phyloP scores from a whole-genome alignment of 2,329 filamentous ascomycete genomes.

The Clarireedia monteithiana region DNA sequence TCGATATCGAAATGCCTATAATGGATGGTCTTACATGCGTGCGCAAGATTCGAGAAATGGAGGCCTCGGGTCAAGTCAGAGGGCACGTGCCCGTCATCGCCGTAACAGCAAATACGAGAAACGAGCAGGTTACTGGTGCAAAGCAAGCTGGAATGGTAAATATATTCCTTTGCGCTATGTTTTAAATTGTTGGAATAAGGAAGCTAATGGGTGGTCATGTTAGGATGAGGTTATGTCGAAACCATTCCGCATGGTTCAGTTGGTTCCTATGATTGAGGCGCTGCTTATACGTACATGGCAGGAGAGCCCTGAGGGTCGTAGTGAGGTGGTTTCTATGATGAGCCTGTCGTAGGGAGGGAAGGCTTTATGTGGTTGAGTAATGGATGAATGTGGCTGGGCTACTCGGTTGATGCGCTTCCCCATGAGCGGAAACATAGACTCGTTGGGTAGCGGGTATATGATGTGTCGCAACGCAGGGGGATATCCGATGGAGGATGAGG shows the following conservation, averaged over 20 bases:
- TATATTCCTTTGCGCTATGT: not conserved
- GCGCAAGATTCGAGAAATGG: constrained; percentile 60
- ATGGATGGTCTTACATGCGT: constrained; percentile 77
- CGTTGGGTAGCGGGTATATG: constrained; percentile 21
- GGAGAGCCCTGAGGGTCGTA: too few species aligned
- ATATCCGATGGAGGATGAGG: not conserved
- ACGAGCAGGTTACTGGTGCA: constrained; percentile 65
- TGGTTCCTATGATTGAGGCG: constrained; percentile 59
- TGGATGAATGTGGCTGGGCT: constrained; percentile 61
- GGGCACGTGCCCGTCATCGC: constrained; percentile 67
- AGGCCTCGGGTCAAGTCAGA: constrained; percentile 51
- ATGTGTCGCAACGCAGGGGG: not conserved
- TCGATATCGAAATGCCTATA: constrained; percentile 78
- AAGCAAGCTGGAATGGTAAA: constrained; percentile 63
- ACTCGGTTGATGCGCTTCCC: constrained; percentile 68
- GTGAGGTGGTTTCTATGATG: too few species aligned
- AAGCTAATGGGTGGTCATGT: constrained; percentile 12
- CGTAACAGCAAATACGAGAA: constrained; percentile 74
- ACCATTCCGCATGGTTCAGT: constrained; percentile 65
- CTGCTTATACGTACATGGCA: constrained; percentile 6
- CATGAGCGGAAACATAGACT: constrained; percentile 58
- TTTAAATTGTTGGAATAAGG: not conserved
- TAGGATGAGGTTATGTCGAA: constrained; percentile 72
- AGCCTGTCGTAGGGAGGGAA: too few species aligned
- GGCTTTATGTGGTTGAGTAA: constrained; percentile 9